Conservation (phyloP, 441 rosid genomes). For the Breynia disticha region DNA sequence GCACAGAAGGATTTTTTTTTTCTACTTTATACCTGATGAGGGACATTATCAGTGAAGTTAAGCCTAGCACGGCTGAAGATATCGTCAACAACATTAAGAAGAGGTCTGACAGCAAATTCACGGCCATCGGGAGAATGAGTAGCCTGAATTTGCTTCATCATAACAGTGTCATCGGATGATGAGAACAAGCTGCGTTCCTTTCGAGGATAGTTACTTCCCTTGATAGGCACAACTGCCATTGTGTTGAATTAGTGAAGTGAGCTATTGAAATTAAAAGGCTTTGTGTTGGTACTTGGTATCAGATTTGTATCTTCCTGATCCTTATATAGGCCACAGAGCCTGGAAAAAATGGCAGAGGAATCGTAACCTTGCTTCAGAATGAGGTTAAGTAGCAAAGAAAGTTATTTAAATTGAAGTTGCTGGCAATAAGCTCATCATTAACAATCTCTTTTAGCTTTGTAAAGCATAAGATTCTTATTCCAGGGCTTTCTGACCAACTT, state of each 20-base stretch:
- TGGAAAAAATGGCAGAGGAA: conserved; percentile 16
- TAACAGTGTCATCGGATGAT: conserved; percentile 42
- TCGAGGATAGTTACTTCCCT: background rate
- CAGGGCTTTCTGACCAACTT: conserved; percentile 2
- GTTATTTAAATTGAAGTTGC: conserved; percentile 10
- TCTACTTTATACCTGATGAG: conserved; percentile 5
- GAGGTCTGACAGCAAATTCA: conserved; percentile 30
- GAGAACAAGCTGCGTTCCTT: conserved; percentile 32
- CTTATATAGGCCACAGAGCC: conserved; percentile 18
- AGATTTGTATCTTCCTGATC: conserved; percentile 11
- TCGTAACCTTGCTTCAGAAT: conserved; percentile 41
- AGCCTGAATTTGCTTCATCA: conserved; percentile 46
- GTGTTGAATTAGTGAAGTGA: conserved; percentile 7
- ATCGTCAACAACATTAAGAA: conserved; percentile 45
- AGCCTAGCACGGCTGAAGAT: conserved; percentile 31
- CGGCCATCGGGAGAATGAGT: conserved; percentile 54
- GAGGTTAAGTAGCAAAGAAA: conserved; percentile 19
- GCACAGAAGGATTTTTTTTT: too few species aligned
- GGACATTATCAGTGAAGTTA: conserved; percentile 4
- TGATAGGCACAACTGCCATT: conserved; percentile 17
- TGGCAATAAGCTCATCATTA: background rate
- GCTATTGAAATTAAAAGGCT: background rate
- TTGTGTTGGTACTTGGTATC: conserved; percentile 14
- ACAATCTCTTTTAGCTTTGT: conserved; percentile 1
- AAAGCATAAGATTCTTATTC: conserved; percentile 9